phyloP scores from a whole-genome alignment of 129 eudicot species.

The Helianthus tuberosus region DNA sequence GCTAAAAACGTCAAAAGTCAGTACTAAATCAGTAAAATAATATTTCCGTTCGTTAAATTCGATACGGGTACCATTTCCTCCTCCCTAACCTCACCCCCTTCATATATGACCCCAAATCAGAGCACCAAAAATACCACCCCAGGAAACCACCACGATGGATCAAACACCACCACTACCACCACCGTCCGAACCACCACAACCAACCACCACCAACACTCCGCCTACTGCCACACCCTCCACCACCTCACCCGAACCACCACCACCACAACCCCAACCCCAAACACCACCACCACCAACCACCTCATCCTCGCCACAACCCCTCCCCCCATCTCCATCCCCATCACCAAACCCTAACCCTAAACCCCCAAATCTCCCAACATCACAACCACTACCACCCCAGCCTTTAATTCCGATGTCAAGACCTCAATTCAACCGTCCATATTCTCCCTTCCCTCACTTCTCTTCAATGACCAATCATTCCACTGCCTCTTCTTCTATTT shows the following conservation, averaged over 20 bases:
- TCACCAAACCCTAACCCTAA: constrained; percentile 51
- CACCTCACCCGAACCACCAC: constrained; percentile 25
- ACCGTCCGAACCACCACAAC: constrained; percentile 20
- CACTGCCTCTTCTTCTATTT: constrained; percentile 20
- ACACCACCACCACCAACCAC: constrained; percentile 20
- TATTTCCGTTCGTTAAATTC: too few species aligned
- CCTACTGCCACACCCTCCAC: constrained; percentile 40
- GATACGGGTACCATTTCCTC: too few species aligned
- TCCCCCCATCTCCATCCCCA: constrained; percentile 33
- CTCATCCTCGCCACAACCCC: constrained; percentile 30
- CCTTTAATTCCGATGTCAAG: constrained; percentile 21
- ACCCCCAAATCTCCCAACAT: constrained; percentile 42
- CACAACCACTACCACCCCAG: constrained; percentile 9
- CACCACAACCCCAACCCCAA: constrained; percentile 2
- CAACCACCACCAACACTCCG: constrained; percentile 12
- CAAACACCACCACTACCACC: constrained; percentile 28
- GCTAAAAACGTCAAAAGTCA: too few species aligned
- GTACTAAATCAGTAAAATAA: too few species aligned
- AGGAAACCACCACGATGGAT: constrained; percentile 35
- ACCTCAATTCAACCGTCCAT: constrained; percentile 40
- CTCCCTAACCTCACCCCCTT: too few species aligned
- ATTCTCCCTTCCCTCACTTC: constrained; percentile 46
- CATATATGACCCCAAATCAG: background rate
- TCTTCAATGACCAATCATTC: constrained; percentile 31
- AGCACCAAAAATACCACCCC: background rate